A percentile compares a stretch with the other conserved stretches of the same genome.
Conservation (phyloP, 2,329 filamentous ascomycete species). For the Zymoseptoria ardabiliae region DNA sequence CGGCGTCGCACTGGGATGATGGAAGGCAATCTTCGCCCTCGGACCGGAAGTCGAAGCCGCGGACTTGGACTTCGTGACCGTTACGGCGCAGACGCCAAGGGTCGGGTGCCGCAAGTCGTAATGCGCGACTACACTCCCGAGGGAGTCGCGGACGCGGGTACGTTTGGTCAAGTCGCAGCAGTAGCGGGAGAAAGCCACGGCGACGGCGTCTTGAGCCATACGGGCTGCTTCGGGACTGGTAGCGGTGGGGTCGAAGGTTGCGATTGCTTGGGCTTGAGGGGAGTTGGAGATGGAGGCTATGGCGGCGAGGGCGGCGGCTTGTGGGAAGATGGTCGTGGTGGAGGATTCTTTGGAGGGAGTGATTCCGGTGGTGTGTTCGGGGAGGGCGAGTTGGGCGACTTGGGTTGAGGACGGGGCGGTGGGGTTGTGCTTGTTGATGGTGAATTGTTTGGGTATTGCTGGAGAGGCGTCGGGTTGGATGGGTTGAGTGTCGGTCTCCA, state of each 20-base stretch:
- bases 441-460: constrained; percentile 13
- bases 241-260: constrained; percentile 59
- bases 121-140: constrained; percentile 27
- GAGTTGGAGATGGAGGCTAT: constrained; percentile 41
- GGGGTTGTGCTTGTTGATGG: constrained; percentile 21
- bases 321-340: constrained; percentile 37
- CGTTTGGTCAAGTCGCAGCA: constrained; percentile 63
- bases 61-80: constrained; percentile 32
- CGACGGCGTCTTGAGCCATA: constrained; percentile 51
- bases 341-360: neutral
- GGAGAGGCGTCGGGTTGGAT: neutral
- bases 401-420: constrained; percentile 13
- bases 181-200: constrained; percentile 59
- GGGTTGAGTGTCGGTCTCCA: constrained; percentile 14
- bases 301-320: constrained; percentile 40
- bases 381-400: constrained; percentile 21
- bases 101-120: constrained; percentile 42
- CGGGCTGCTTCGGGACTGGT: constrained; percentile 57
- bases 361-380: neutral
- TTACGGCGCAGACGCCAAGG: constrained; percentile 37
- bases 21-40: constrained; percentile 28
- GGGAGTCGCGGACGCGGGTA: constrained; percentile 24
- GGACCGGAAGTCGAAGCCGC: constrained; percentile 8
- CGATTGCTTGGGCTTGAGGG: constrained; percentile 44
- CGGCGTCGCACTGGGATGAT: constrained; percentile 34